These are phyloP conservation scores for Pelargonium myrrhifolium DNA, from an alignment of 441 rosid genomes.

Conservation along the genomic window DNA sequence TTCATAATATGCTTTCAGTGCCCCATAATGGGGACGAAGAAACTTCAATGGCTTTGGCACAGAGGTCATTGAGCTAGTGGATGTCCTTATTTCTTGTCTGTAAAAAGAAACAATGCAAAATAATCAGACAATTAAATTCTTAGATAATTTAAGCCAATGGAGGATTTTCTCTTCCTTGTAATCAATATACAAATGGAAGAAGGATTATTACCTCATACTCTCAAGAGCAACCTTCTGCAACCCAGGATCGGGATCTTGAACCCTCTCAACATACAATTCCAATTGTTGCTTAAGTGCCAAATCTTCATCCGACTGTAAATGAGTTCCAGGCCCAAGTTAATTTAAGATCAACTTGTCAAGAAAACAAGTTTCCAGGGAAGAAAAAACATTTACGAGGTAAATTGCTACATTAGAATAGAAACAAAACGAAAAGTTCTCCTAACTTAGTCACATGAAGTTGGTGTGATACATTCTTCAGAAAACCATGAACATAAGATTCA, in stretches of 20 bases:
- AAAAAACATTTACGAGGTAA: too few relatives aligned
- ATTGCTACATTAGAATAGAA: too few relatives aligned
- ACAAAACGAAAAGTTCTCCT: too few relatives aligned
- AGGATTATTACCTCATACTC: constrained; percentile 65
- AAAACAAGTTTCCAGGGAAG: too few relatives aligned
- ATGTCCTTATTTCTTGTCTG: constrained; percentile 77
- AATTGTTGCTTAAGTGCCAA: constrained; percentile 80
- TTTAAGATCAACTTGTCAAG: background rate
- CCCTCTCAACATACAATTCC: constrained; percentile 86
- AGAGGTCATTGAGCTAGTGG: constrained; percentile 95
- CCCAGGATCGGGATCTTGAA: constrained; percentile 78
- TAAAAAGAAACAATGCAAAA: constrained; percentile 9
- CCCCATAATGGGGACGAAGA: constrained; percentile 94
- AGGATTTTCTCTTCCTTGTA: background rate
- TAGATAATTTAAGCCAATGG: too few relatives aligned
- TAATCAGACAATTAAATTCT: too few relatives aligned
- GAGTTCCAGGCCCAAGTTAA: background rate
- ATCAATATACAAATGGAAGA: constrained; percentile 1
- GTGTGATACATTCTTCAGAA: too few relatives aligned
- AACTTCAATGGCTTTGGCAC: constrained; percentile 94
- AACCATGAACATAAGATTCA: too few relatives aligned
- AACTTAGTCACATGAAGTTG: too few relatives aligned
- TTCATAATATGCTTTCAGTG: constrained; percentile 59
- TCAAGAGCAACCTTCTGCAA: constrained; percentile 83
- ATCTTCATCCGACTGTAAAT: constrained; percentile 84